These are phyloP conservation scores for Phytophthora fragariaefolia DNA, from an alignment of 352 stramenopile species.

Conservation along the genomic window DNA sequence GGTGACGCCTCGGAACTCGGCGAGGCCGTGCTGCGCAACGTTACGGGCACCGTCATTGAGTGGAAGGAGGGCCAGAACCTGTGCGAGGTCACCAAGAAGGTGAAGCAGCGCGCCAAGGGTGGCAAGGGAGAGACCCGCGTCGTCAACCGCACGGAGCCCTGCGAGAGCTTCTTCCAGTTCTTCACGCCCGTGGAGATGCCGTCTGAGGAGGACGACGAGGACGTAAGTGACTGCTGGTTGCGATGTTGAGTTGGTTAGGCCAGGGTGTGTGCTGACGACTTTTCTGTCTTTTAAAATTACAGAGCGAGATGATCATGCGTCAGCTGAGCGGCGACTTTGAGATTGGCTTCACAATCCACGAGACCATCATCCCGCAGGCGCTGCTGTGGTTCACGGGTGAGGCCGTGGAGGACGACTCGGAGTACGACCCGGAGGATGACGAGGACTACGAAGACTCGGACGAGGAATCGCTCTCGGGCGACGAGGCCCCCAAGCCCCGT, in stretches of 20 bases:
- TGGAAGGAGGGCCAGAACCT: conserved; percentile 88
- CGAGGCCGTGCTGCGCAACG: conserved; percentile 83
- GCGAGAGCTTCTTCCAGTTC: conserved; percentile 90
- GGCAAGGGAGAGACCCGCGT: conserved; percentile 79
- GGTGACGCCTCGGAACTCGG: conserved; percentile 81
- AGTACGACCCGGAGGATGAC: conserved; percentile 84
- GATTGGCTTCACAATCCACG: conserved; percentile 88
- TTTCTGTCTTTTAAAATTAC: conserved; percentile 18
- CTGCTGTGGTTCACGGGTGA: conserved; percentile 90
- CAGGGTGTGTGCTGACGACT: too few relatives aligned
- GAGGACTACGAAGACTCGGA: conserved; percentile 76
- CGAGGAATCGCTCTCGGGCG: conserved; percentile 62
- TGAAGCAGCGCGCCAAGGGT: conserved; percentile 87
- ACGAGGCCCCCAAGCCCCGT: conserved; percentile 57
- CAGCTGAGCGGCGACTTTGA: conserved; percentile 86
- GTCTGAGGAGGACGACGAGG: conserved; percentile 83
- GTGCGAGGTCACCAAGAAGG: conserved; percentile 88
- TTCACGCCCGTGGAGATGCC: conserved; percentile 88
- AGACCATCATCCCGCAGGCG: conserved; percentile 88
- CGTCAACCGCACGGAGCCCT: conserved; percentile 79
- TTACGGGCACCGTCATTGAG: conserved; percentile 74
- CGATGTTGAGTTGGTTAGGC: too few relatives aligned
- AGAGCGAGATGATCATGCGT: conserved; percentile 89
- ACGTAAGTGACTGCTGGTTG: conserved; percentile 56
- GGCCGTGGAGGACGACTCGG: conserved; percentile 76